These are phyloP conservation scores for Ilyonectria sp. DNA, from an alignment of 2,329 filamentous ascomycete species.

Conservation along the genomic window DNA sequence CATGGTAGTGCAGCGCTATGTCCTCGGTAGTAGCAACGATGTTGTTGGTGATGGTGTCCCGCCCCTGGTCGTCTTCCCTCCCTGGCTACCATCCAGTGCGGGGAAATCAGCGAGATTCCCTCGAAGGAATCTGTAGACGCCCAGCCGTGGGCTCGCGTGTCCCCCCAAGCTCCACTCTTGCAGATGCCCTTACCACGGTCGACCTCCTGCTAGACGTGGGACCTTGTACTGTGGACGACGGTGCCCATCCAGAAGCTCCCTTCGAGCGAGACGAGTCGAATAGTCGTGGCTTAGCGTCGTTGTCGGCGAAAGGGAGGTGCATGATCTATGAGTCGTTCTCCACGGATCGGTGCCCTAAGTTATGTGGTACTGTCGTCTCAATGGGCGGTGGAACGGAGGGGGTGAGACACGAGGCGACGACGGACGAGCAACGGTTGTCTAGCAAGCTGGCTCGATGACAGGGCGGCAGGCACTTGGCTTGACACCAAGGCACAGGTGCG, in stretches of 20 bases:
- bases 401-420: constrained; percentile 22
- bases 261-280: constrained; percentile 45
- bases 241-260: constrained; percentile 39
- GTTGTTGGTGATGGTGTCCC: constrained; percentile 14
- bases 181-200: constrained; percentile 19
- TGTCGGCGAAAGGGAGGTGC: constrained; percentile 48
- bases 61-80: constrained; percentile 16
- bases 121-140: constrained; percentile 14
- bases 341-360: constrained; percentile 27
- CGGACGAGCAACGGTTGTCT: constrained; percentile 1
- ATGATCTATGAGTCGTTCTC: constrained; percentile 34
- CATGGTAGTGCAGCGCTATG: constrained; percentile 13
- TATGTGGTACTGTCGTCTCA: constrained; percentile 13
- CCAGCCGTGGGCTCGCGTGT: constrained; percentile 26
- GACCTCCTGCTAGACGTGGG: constrained; percentile 1
- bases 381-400: constrained; percentile 31
- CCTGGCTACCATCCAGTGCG: constrained; percentile 29
- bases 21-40: constrained; percentile 6
- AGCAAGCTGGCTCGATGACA: constrained; percentile 18
- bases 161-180: constrained; percentile 25
- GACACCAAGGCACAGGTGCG: constrained; percentile 19
- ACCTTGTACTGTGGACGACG: constrained; percentile 24
- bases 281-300: constrained; percentile 37
- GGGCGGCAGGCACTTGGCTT: constrained; percentile 17
- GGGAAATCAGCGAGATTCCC: constrained; percentile 29